phyloP scores from a whole-genome alignment of 2,329 filamentous ascomycete species.

The Proliferodiscus dingleyae region DNA sequence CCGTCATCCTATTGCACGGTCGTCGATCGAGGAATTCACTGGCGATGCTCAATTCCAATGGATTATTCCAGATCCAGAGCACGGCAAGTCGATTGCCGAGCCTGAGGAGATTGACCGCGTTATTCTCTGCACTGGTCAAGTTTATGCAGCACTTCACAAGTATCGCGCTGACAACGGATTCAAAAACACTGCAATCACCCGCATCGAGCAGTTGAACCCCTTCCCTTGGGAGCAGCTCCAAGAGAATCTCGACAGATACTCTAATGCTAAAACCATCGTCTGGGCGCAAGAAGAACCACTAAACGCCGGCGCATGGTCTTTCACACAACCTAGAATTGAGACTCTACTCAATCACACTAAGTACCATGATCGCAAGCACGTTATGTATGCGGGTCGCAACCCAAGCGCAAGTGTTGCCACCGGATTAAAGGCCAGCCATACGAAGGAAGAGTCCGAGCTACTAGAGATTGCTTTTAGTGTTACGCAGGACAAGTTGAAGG shows the following conservation, averaged over 20 bases:
- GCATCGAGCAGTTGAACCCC: conserved; percentile 95
- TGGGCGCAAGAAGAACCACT: conserved; percentile 98
- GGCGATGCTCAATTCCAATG: conserved; percentile 91
- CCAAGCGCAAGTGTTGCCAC: conserved; percentile 93
- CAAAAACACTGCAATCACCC: conserved; percentile 88
- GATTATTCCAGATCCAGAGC: conserved; percentile 89
- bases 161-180: conserved; percentile 82
- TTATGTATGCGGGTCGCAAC: conserved; percentile 93
- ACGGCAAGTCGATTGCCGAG: conserved; percentile 70
- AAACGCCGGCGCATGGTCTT: conserved; percentile 95
- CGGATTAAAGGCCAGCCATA: conserved; percentile 80
- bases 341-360: conserved; percentile 90
- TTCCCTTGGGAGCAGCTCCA: conserved; percentile 97
- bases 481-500: conserved; percentile 65
- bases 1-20: conserved; percentile 88
- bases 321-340: conserved; percentile 95
- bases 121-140: conserved; percentile 90
- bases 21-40: conserved; percentile 83
- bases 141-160: conserved; percentile 86
- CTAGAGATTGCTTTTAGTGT: conserved; percentile 61
- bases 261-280: conserved; percentile 95
- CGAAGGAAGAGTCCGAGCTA: conserved; percentile 89
- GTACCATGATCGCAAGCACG: conserved; percentile 89
- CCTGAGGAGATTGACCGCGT: conserved; percentile 89
- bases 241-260: conserved; percentile 95